These are phyloP conservation scores for Ogataea zsoltii DNA, from an alignment of 805 yeast genomes.

Conservation along the genomic window DNA sequence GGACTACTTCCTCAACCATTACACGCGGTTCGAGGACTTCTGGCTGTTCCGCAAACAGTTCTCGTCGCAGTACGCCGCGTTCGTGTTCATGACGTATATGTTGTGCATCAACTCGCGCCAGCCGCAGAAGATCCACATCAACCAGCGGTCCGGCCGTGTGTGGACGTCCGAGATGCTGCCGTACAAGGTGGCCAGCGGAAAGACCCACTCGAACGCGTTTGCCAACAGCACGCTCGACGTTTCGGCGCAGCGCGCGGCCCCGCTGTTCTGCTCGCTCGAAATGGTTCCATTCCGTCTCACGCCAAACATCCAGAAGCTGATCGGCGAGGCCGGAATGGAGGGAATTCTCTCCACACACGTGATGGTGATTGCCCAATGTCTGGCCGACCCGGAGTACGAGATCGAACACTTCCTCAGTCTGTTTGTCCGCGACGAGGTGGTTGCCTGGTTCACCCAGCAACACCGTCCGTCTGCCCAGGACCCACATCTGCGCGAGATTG, in stretches of 20 bases:
- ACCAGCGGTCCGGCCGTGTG: conserved; percentile 79
- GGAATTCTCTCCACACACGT: conserved; percentile 86
- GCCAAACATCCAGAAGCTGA: conserved; percentile 89
- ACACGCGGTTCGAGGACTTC: conserved; percentile 84
- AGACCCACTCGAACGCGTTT: conserved; percentile 40
- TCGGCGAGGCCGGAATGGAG: conserved; percentile 92
- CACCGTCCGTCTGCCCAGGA: conserved; percentile 84
- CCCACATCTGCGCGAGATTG: conserved; percentile 81
- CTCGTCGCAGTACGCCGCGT: conserved; percentile 90
- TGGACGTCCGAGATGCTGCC: conserved; percentile 97
- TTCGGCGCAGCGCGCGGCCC: conserved; percentile 59
- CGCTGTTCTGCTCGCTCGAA: conserved; percentile 87
- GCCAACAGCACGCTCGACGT: conserved; percentile 49
- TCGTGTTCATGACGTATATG: conserved; percentile 90
- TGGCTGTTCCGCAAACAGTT: conserved; percentile 97
- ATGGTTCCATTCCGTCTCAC: conserved; percentile 95
- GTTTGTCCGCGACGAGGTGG: conserved; percentile 93
- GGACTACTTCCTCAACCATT: conserved; percentile 70
- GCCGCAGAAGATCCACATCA: conserved; percentile 88
- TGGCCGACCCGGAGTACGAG: conserved; percentile 90
- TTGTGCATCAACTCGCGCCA: conserved; percentile 90
- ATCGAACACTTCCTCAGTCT: conserved; percentile 88
- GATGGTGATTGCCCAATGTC: conserved; percentile 81
- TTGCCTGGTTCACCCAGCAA: conserved; percentile 89
- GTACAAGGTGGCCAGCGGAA: conserved; percentile 64